Base-by-base conservation (phyloP, 371 early-diverging fungal genomes). In the Rhizomucor pusillus region DNA sequence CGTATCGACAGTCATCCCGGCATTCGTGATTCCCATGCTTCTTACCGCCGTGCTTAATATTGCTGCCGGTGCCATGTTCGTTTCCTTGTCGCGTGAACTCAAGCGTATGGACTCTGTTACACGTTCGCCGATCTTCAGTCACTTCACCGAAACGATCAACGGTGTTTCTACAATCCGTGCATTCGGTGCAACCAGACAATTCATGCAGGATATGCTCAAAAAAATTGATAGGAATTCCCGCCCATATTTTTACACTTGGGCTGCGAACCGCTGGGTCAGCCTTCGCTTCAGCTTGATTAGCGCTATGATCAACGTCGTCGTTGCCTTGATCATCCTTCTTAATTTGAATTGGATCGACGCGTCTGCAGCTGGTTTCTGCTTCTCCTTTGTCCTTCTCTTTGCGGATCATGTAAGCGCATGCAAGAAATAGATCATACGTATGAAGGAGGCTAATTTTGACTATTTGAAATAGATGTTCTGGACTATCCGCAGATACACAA, bases 231-330 rank as follows among this genome's bases (percentile, higher is more conserved):
- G 59, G 43, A 79, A 91, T 63, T 79, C 86, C 53, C 67, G 89
- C 4, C 84, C 91, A 1, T 90, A 75, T 57, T 90, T 84, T 51
- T 79, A 76, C 50, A 53, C 82, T 24, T 91, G 93, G 90, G 79
- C 80, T 20, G 80, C 84, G 47, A 93, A 91, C 71, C 85, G 92
- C 24, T 93, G 94, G 94, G 80, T 93, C 33, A 81, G 80, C 52
- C 62, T 88, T 19, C 87, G 93, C 5, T 82, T 86, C 22, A 89
- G 86, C 23, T 25, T 85, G 3, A 71, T 82, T 18, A 85, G 87
- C 25, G 82, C 89, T 1, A 14, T 77, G 5, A 82, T 94, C 36
- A 74, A 83, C 43, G 81, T 87, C 41, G 22, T 55, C 24, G 72
- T 85, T 41, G 87, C 82, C 13, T 33, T 69, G 34, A 73, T 66